Percentiles rank a stretch among this genome's conserved stretches.
Evolutionary conservation across 257 asterid species (phyloP).

Genomic region (Solanum phureja): DNA sequence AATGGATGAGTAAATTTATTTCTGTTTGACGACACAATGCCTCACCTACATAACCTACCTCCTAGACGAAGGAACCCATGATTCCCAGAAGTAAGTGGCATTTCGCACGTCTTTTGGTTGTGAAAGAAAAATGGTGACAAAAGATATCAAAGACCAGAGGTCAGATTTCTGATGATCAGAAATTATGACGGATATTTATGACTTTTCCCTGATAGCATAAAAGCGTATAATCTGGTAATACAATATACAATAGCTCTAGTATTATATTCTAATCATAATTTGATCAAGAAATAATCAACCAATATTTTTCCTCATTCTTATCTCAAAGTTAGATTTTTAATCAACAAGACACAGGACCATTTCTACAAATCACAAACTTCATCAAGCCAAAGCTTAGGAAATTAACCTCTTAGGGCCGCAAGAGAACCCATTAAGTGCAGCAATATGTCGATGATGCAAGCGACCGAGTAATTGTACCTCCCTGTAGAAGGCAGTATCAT

Average conservation of each 20-base stretch:
- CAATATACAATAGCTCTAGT: neutral
- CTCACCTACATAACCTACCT: neutral
- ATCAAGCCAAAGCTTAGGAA: neutral
- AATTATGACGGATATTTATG: neutral
- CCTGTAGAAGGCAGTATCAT: conserved; percentile 35
- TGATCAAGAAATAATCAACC: neutral
- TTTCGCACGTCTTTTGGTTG: neutral
- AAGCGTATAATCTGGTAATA: neutral
- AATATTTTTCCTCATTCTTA: neutral
- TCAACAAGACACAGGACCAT: neutral
- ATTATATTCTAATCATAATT: neutral
- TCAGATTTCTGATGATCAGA: neutral
- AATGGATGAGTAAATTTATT: neutral
- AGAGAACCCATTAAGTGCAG: conserved; percentile 58
- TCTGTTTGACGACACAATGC: neutral
- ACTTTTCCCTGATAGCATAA: neutral
- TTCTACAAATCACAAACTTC: neutral
- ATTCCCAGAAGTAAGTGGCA: neutral
- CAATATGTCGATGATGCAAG: conserved; percentile 89
- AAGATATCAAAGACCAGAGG: neutral
- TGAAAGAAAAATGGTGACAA: neutral
- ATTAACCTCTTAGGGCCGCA: conserved; percentile 54
- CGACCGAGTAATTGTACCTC: conserved; percentile 55
- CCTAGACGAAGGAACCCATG: neutral
- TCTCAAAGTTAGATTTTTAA: neutral